These are phyloP conservation scores for Leccinum sublutescens DNA, from an alignment of 768 basidiomycete genomes.

Conservation along the genomic window DNA sequence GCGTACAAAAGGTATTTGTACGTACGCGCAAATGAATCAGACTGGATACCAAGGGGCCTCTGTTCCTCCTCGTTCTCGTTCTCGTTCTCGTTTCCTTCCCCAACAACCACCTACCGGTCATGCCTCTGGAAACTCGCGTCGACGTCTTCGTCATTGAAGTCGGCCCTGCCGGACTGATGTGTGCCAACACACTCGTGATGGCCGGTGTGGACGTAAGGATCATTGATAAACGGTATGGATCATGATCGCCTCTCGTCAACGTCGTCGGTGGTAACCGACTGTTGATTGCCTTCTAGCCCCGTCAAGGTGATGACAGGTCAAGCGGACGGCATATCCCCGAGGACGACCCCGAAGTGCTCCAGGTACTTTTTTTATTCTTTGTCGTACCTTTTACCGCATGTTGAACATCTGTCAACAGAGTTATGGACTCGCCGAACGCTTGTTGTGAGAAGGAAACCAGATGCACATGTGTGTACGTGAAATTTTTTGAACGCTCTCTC, in stretches of 20 bases:
- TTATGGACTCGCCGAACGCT: slow-evolving; percentile 68
- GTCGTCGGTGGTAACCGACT: neutral
- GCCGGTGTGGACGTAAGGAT: slow-evolving; percentile 46
- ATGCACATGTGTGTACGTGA: slow-evolving; percentile 64
- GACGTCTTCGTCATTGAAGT: slow-evolving; percentile 52
- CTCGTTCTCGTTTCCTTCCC: neutral
- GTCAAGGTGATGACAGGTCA: slow-evolving; percentile 44
- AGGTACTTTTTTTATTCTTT: slow-evolving; percentile 29
- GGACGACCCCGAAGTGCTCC: slow-evolving; percentile 51
- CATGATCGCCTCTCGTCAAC: neutral
- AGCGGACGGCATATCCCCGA: slow-evolving; percentile 56
- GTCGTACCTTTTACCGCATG: neutral
- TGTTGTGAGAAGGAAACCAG: slow-evolving; percentile 63
- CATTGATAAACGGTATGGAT: slow-evolving; percentile 36
- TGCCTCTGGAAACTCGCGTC: slow-evolving; percentile 32
- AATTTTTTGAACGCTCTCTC: neutral
- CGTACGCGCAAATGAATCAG: neutral
- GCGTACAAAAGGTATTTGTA: neutral
- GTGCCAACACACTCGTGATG: slow-evolving; percentile 50
- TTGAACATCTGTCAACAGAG: slow-evolving; percentile 43
- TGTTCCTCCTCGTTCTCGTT: neutral
- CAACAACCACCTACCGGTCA: slow-evolving; percentile 1
- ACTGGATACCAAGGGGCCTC: neutral
- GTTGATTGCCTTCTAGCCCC: slow-evolving; percentile 31
- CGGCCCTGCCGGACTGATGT: slow-evolving; percentile 64